phyloP scores from a whole-genome alignment of 148 eudicot species.

The Pharnaceum exiguum region DNA sequence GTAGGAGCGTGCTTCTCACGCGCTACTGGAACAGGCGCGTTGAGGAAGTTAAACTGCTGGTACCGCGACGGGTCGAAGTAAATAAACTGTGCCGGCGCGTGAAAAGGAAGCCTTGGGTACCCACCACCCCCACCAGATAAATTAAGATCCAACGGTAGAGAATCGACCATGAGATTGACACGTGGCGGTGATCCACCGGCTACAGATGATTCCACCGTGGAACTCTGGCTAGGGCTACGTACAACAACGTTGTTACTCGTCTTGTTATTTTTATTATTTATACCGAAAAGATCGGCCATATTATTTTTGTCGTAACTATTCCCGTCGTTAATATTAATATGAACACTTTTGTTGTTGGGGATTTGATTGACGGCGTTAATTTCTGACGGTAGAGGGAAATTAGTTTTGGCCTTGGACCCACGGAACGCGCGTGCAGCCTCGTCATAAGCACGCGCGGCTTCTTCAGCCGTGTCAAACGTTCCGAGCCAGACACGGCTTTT shows the following conservation, averaged over 20 bases:
- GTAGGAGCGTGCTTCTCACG: slow-evolving; percentile 20
- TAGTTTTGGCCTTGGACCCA: slow-evolving; percentile 62
- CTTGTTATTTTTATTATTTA: background rate
- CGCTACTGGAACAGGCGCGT: background rate
- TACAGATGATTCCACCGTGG: slow-evolving; percentile 45
- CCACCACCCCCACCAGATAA: slow-evolving; percentile 22
- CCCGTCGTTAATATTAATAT: no score
- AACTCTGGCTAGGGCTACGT: slow-evolving; percentile 47
- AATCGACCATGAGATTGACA: slow-evolving; percentile 16
- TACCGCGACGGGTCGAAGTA: slow-evolving; percentile 17
- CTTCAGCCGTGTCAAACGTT: slow-evolving; percentile 69
- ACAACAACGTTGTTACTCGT: background rate
- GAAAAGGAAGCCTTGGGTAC: slow-evolving; percentile 8
- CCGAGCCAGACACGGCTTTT: slow-evolving; percentile 78
- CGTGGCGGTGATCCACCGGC: slow-evolving; percentile 7
- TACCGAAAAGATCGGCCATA: background rate
- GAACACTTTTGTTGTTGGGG: background rate
- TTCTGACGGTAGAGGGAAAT: slow-evolving; percentile 36
- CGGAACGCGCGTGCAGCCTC: slow-evolving; percentile 74
- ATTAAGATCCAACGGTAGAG: slow-evolving; percentile 34
- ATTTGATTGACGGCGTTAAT: no score
- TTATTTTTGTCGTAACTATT: background rate
- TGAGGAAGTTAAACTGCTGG: slow-evolving; percentile 2
- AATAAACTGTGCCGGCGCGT: slow-evolving; percentile 20
- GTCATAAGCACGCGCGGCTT: slow-evolving; percentile 73